phyloP scores from a whole-genome alignment of 352 stramenopile genomes.

The Globisporangium lucens region DNA sequence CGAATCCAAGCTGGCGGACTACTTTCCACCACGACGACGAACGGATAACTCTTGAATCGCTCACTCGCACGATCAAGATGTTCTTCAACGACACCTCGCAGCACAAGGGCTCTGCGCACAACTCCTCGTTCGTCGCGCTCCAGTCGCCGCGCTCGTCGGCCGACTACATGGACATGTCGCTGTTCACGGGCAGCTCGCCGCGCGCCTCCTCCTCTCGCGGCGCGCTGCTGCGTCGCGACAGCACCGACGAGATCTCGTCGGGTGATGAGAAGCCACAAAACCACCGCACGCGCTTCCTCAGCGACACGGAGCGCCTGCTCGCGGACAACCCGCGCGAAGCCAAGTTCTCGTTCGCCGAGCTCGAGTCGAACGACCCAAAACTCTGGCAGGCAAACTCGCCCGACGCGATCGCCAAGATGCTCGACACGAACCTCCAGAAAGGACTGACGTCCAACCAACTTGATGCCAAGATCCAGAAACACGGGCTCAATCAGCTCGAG shows the following conservation, averaged over 20 bases:
- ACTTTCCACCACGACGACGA: background rate
- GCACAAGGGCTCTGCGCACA: constrained; percentile 11
- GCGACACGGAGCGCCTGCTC: constrained; percentile 51
- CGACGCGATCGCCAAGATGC: constrained; percentile 45
- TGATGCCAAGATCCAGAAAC: constrained; percentile 38
- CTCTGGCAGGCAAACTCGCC: constrained; percentile 21
- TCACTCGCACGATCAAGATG: constrained; percentile 1
- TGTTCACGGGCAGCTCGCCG: constrained; percentile 5
- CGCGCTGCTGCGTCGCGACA: constrained; percentile 22
- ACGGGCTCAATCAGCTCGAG: constrained; percentile 60
- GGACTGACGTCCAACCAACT: constrained; percentile 43
- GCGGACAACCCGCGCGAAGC: constrained; percentile 46
- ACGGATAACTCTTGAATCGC: background rate
- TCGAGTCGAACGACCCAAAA: constrained; percentile 54
- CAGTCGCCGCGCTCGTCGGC: constrained; percentile 14
- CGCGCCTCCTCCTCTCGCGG: constrained; percentile 13
- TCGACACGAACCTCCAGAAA: constrained; percentile 47
- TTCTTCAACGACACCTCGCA: constrained; percentile 15
- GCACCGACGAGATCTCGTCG: constrained; percentile 17
- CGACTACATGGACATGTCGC: constrained; percentile 18
- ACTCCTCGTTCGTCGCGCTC: background rate
- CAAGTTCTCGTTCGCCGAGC: constrained; percentile 45
- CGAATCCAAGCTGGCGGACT: constrained; percentile 6
- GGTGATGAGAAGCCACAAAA: constrained; percentile 15
- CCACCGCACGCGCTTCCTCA: constrained; percentile 61